phyloP scores from a whole-genome alignment of 176 grass and related monocot species.

The Aegilops tauschii region DNA sequence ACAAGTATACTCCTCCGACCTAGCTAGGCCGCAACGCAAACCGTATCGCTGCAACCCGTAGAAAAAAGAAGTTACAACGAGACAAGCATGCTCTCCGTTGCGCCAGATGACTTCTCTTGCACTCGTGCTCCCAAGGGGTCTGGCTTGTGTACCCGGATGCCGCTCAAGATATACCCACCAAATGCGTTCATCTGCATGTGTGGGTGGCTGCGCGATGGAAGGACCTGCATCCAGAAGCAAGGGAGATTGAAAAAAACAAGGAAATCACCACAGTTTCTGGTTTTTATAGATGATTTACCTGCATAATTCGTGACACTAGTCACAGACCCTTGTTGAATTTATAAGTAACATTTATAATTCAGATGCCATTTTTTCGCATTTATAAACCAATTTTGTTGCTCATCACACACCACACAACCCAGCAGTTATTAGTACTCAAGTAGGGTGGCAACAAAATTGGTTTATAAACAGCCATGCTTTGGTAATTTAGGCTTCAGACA shows the following conservation, averaged over 20 bases:
- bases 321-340: no score
- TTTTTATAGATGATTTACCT: no score
- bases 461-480: not conserved
- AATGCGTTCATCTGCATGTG: constrained; percentile 95
- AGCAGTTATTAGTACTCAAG: not conserved
- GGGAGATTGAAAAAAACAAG: not conserved
- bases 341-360: no score
- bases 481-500: not conserved
- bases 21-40: no score
- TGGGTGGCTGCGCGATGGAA: constrained; percentile 78
- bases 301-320: not conserved
- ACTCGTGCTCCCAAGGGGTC: not conserved
- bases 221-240: constrained; percentile 45
- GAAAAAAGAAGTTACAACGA: no score
- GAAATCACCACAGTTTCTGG: no score
- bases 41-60: no score
- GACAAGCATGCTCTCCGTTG: no score
- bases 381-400: no score
- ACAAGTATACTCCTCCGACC: no score
- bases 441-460: not conserved
- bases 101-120: no score
- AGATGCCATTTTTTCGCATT: no score
- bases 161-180: constrained; percentile 86
- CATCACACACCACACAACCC: not conserved
- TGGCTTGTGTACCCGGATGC: constrained; percentile 50